Evolutionary conservation across 345 rosid species (phyloP).

Genomic region (Salix koriyanagi): DNA sequence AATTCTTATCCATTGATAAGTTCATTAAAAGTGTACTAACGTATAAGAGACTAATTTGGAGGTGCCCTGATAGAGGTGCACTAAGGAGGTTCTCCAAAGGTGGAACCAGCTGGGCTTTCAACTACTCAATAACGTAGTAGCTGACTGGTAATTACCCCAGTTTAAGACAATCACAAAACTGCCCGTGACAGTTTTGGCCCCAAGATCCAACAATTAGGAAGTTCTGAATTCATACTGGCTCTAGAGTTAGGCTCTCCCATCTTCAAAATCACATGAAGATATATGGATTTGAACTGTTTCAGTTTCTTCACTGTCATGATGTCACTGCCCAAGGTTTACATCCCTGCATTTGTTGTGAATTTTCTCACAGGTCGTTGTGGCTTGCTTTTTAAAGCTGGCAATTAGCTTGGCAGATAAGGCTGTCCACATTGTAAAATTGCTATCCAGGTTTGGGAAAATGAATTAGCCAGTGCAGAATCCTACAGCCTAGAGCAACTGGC

Average conservation of each 20-base stretch:
- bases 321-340: no score
- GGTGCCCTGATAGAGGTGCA: not conserved
- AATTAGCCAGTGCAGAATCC: conserved; percentile 54
- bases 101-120: not conserved
- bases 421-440: no score
- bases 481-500: conserved; percentile 75
- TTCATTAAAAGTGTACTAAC: not conserved
- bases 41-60: not conserved
- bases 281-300: no score
- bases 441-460: conserved; percentile 64
- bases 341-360: no score
- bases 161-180: not conserved
- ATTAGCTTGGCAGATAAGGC: no score
- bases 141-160: not conserved
- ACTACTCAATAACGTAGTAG: not conserved
- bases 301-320: no score
- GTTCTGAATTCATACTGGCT: no score
- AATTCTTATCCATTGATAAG: not conserved
- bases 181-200: no score
- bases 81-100: not conserved
- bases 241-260: no score
- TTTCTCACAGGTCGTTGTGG: conserved; percentile 17
- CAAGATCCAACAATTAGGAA: no score
- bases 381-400: not conserved
- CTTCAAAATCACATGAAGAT: no score